Percentiles rank a stretch among this genome's conserved stretches.
Evolutionary conservation across 2,329 filamentous ascomycete genomes (phyloP).

Genomic region (Cladosporium sp.): DNA sequence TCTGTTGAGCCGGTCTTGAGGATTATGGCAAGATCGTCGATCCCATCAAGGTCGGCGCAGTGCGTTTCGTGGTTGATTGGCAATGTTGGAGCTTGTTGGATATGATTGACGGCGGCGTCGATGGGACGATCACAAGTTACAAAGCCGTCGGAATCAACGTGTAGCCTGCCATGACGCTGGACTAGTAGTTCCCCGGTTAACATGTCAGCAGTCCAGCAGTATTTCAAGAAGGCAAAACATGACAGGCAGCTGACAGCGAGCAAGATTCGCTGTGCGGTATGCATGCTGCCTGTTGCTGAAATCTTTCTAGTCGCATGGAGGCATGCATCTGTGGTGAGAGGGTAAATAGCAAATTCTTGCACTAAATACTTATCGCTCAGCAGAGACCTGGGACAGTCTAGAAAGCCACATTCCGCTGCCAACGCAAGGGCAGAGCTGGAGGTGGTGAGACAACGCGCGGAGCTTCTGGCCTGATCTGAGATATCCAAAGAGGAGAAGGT

Average conservation of each 20-base stretch:
- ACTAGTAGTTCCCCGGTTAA: background rate
- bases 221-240: conserved; percentile 20
- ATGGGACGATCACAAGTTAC: background rate
- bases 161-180: conserved; percentile 1
- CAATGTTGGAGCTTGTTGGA: background rate
- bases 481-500: background rate
- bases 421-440: background rate
- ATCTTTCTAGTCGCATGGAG: background rate
- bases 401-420: background rate
- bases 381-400: background rate
- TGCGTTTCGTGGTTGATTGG: background rate
- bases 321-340: background rate
- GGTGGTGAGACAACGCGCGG: background rate
- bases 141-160: background rate
- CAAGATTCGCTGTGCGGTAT: conserved; percentile 19
- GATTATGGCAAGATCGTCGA: conserved; percentile 53
- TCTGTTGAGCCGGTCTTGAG: conserved; percentile 61
- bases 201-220: conserved; percentile 4
- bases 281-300: conserved; percentile 5
- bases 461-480: background rate
- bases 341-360: no score
- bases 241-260: conserved; percentile 19
- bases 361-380: background rate
- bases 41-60: conserved; percentile 4
- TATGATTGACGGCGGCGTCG: background rate